Evolutionary conservation across 192 early-diverging fungal genomes (phyloP), one percentile per base, ranked within the genome.

Genomic region (Coemansia sp.): DNA sequence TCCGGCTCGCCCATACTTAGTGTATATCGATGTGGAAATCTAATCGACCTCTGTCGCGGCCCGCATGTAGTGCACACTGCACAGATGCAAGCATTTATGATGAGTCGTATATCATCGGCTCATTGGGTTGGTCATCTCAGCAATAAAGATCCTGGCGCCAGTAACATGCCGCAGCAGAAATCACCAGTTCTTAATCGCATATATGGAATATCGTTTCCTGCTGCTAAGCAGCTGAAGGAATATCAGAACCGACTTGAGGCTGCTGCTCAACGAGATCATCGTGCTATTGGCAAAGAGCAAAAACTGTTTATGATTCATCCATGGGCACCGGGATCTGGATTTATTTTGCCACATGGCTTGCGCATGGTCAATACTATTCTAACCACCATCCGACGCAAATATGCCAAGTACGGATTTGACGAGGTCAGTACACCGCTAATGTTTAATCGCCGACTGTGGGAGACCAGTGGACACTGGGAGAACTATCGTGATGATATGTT

Each of bases 401-500:
- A 96, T 57, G 76, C 78, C 0, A 74, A 82, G 28, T 91, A 84
- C 59, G 93, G 92, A 0, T 95, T 89, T 54, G 81, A 92, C 12
- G 94, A 98, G 74, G 93, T 98, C 26, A 91, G 91, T 70, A 92
- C 94, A 2, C 96, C 96, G 12, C 81, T 94, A 30, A 86, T 98
- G 62, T 98, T 91, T 78, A 94, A 94, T 71, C 93, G 92, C 70
- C 86, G 88, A 59, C 71, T 98, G 44, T 98, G 96, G 96, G 93
- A 93, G 74, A 92, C 84, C 1, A 89, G 86, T 25, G 96, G 96
- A 0, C 96, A 98, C 70, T 98, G 96, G 96, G 87, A 95, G 58
- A 95, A 98, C 67, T 98, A 98, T 69, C 86, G 84, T 68, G 93
- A 93, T 16, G 93, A 96, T 65, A 98, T 98, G 94, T 98, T 94